phyloP scores from a whole-genome alignment of 2,329 filamentous ascomycete genomes.

The Scedosporium dehoogii region DNA sequence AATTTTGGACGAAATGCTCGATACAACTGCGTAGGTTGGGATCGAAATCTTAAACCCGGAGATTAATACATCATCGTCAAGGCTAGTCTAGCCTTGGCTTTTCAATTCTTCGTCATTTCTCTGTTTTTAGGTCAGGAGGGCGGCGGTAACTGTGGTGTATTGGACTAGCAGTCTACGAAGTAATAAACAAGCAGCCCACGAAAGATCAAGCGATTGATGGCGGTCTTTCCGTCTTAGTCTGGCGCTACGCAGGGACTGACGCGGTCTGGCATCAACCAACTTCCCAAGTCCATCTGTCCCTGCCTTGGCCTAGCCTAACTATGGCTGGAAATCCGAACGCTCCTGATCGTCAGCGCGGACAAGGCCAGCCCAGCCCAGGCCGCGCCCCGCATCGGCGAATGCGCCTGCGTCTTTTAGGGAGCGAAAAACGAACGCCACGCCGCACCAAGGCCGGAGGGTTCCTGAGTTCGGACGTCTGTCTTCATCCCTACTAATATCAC shows the following conservation, averaged over 20 bases:
- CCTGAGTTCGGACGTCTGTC: neutral
- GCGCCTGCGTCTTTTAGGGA: neutral
- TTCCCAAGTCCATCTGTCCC: neutral
- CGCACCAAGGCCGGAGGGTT: neutral
- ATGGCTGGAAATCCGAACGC: too few species aligned
- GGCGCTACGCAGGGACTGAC: neutral
- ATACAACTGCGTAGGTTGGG: too few species aligned
- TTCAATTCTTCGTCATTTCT: neutral
- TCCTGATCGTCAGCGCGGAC: too few species aligned
- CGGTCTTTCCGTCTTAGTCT: neutral
- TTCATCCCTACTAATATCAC: neutral
- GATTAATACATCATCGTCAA: neutral
- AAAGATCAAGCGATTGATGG: neutral
- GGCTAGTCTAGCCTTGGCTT: too few species aligned
- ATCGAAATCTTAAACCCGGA: neutral
- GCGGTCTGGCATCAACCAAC: neutral
- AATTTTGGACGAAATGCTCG: too few species aligned
- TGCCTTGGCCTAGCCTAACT: too few species aligned
- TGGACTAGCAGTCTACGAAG: too few species aligned
- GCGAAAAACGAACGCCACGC: neutral
- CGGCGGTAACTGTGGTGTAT: too few species aligned
- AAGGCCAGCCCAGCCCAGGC: neutral
- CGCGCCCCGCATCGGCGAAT: neutral
- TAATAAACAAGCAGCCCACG: too few species aligned
- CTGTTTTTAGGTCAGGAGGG: neutral